Evolutionary conservation across 225 moss, liverwort and hornwort species (phyloP).

Genomic region (Bryum argenteum): DNA sequence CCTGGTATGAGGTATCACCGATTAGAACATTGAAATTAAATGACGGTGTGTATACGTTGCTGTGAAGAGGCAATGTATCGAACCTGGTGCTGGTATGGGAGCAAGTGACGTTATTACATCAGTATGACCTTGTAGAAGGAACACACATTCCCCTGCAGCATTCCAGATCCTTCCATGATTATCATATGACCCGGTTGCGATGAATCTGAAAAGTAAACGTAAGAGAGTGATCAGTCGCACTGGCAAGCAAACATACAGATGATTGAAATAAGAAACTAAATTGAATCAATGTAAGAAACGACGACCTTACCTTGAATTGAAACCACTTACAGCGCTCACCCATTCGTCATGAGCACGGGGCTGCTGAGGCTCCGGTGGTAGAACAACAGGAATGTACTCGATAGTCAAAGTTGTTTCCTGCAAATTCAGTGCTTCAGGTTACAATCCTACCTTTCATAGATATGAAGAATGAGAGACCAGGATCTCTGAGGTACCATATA

Average conservation of each 20-base stretch:
- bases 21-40: background rate
- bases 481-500: no score
- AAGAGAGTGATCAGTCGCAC: background rate
- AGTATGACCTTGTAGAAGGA: slow-evolving; percentile 71
- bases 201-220: slow-evolving; percentile 43
- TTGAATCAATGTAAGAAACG: no score
- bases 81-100: slow-evolving; percentile 63
- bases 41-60: background rate
- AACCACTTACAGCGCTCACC: slow-evolving; percentile 86
- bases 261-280: no score
- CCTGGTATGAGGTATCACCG: slow-evolving; percentile 29
- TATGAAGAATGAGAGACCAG: no score
- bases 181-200: slow-evolving; percentile 85
- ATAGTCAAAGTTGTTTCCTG: slow-evolving; percentile 83
- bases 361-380: slow-evolving; percentile 72
- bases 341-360: slow-evolving; percentile 80
- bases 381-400: slow-evolving; percentile 82
- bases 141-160: slow-evolving; percentile 58
- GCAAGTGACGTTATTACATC: slow-evolving; percentile 75
- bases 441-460: no score
- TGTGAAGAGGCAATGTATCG: background rate
- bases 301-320: slow-evolving; percentile 38
- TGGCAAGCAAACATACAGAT: background rate
- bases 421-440: background rate
- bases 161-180: slow-evolving; percentile 78